Evolutionary conservation across 805 yeast species (phyloP), one percentile per base, ranked within the genome.

Genomic region (Suhomyces kilbournensis): DNA sequence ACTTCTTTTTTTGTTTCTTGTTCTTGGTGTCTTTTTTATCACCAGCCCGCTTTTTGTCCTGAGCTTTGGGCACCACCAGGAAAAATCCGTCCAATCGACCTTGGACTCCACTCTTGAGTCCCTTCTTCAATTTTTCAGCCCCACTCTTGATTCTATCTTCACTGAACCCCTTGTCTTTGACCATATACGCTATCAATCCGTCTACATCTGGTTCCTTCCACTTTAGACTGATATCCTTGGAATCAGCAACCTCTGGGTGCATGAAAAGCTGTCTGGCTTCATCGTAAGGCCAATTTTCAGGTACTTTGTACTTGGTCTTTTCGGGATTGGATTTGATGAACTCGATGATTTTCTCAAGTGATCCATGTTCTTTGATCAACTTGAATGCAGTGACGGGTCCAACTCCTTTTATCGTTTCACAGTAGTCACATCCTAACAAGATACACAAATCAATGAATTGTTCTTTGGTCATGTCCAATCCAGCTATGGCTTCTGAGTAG

Each of bases 301-400:
- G 98, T 23, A 94, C 80, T 62, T 85, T 86, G 68, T 85, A 86
- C 65, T 91, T 93, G 4, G 82, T 71, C 53, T 78, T 79, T 4
- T 67, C 75, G 1, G 81, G 79, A 55, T 79, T 79, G 20, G 76
- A 77, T 48, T 83, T 78, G 34, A 91, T 81, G 53, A 70, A 75
- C 59, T 83, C 84, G 40, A 93, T 81, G 42, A 94, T 84, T 38
- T 85, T 85, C 55, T 93, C 98, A 46, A 94, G 76, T 0, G 87
- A 77, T 1, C 87, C 85, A 67, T 90, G 91, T 63, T 93, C 97
- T 64, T 85, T 86, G 56, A 94, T 90, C 55, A 94, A 77, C 64
- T 94, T 93, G 56, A 81, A 76, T 0, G 97, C 99, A 1, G 97
- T 93, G 2, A 88, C 94, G 0, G 98, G 98, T 7, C 99, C 99